phyloP scores from a whole-genome alignment of 116 monocot species.

The Cymodocea nodosa region DNA sequence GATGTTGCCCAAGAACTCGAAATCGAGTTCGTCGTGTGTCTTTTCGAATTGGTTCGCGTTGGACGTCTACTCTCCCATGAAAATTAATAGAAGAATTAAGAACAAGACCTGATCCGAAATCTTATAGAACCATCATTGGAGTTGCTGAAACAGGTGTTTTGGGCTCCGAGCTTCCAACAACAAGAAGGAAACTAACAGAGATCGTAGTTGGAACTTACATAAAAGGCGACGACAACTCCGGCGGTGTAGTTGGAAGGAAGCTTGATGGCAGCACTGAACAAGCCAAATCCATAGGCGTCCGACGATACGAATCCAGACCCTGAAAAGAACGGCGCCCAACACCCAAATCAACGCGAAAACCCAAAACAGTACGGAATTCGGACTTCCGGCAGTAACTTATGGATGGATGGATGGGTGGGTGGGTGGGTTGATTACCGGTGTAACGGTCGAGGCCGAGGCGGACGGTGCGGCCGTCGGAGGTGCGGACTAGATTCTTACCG shows the following conservation, averaged over 20 bases:
- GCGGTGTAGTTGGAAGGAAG: conserved; percentile 71
- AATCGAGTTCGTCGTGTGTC: conserved; percentile 86
- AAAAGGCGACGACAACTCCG: conserved; percentile 90
- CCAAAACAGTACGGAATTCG: too few species aligned
- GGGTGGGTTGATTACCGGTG: conserved; percentile 26
- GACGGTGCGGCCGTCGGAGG: conserved; percentile 27
- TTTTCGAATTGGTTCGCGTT: conserved; percentile 78
- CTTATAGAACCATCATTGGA: background rate
- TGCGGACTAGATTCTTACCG: conserved; percentile 32
- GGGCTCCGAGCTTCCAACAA: too few species aligned
- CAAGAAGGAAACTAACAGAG: too few species aligned
- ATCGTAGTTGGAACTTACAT: conserved; percentile 32
- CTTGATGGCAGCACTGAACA: conserved; percentile 82
- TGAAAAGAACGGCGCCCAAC: background rate
- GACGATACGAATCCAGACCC: conserved; percentile 88
- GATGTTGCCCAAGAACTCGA: conserved; percentile 89
- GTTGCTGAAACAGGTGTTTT: too few species aligned
- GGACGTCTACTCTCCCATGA: too few species aligned
- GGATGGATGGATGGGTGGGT: too few species aligned
- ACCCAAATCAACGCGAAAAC: background rate
- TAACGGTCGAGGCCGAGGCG: conserved; percentile 46
- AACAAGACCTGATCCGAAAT: background rate
- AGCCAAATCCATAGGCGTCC: conserved; percentile 51
- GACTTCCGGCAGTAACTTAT: too few species aligned
- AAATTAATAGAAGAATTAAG: background rate